These are phyloP conservation scores for Chaetomium strumarium DNA, from an alignment of 2,329 filamentous ascomycete species.

Conservation along the genomic window DNA sequence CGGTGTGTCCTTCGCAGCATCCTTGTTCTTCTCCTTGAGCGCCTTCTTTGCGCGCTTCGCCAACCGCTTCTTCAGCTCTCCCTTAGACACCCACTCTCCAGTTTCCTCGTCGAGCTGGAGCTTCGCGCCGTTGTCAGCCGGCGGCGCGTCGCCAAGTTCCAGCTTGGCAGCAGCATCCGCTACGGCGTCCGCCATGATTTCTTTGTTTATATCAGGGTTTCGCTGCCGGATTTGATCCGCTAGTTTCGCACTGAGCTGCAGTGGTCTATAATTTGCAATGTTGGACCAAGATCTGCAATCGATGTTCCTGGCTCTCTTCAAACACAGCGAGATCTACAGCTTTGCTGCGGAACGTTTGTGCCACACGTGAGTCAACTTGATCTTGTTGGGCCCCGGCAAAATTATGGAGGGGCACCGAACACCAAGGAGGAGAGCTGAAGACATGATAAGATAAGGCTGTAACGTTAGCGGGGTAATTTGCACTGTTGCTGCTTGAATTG, in stretches of 20 bases:
- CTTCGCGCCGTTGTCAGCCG: conserved; percentile 23
- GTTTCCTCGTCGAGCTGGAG: conserved; percentile 52
- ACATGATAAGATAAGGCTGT: conserved; percentile 15
- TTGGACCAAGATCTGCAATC: too few species aligned
- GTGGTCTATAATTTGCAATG: too few species aligned
- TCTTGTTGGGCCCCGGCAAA: too few species aligned
- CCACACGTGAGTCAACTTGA: too few species aligned
- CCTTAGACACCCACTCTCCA: conserved; percentile 60
- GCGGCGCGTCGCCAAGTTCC: conserved; percentile 29
- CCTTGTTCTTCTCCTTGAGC: conserved; percentile 46
- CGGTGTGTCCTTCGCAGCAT: conserved; percentile 24
- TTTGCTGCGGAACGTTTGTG: too few species aligned
- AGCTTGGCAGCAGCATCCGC: conserved; percentile 50
- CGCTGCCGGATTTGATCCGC: too few species aligned
- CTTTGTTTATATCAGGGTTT: too few species aligned
- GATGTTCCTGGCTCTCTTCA: too few species aligned
- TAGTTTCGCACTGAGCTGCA: too few species aligned
- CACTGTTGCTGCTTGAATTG: background rate
- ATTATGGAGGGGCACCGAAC: too few species aligned
- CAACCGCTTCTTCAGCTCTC: conserved; percentile 55
- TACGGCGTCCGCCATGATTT: conserved; percentile 42
- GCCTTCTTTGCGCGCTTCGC: conserved; percentile 55
- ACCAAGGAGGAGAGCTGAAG: background rate
- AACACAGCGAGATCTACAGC: too few species aligned
- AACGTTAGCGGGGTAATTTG: background rate